Evolutionary conservation across 1,139 yeast species (phyloP).

Genomic region (Lodderomyces pseudojiufengensis): DNA sequence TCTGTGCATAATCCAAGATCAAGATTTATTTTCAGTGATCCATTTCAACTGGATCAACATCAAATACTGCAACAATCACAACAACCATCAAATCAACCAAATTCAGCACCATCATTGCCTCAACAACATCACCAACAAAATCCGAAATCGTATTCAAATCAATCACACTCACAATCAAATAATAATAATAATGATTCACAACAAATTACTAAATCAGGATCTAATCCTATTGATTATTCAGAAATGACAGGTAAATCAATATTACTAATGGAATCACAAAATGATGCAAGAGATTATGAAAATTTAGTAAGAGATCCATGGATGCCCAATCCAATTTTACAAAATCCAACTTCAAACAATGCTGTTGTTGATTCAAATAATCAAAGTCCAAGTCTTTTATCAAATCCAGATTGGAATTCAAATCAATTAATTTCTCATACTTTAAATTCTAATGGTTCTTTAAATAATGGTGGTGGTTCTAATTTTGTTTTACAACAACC

Average conservation of each 20-base stretch:
- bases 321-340: conserved; percentile 18
- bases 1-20: conserved; percentile 57
- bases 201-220: conserved; percentile 14
- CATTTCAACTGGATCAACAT: conserved; percentile 36
- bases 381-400: conserved; percentile 27
- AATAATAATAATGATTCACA: conserved; percentile 7
- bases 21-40: conserved; percentile 68
- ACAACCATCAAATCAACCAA: no score
- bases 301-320: conserved; percentile 50
- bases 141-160: conserved; percentile 4
- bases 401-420: conserved; percentile 12
- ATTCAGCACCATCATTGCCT: no score
- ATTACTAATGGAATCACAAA: conserved; percentile 53
- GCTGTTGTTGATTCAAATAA: conserved; percentile 18
- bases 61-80: conserved; percentile 15
- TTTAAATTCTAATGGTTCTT: not conserved
- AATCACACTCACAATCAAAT: conserved; percentile 8
- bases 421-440: conserved; percentile 8
- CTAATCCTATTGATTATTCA: conserved; percentile 24
- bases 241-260: conserved; percentile 52
- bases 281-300: conserved; percentile 51
- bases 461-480: not conserved
- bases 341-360: conserved; percentile 1
- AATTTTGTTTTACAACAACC: conserved; percentile 8
- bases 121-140: conserved; percentile 14